Evolutionary conservation across 2,329 filamentous ascomycete species (phyloP), one percentile per base, ranked within the genome.

Genomic region (Xylariaceae sp.): DNA sequence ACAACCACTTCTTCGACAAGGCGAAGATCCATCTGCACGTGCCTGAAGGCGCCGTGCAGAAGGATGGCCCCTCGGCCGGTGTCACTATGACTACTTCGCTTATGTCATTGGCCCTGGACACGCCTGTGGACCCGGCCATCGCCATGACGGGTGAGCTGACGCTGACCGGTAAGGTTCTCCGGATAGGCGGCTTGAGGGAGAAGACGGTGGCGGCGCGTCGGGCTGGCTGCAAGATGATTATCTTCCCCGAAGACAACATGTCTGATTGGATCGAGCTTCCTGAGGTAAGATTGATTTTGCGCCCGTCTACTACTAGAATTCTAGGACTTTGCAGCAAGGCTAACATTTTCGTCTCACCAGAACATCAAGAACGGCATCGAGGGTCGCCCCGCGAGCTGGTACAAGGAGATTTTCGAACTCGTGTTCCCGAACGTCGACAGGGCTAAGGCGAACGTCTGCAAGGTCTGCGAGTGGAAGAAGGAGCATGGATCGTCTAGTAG

Each of bases 141-240:
- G 93, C 95, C 60, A 99, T 99, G 94, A 99, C 94, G 0, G 94
- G 94, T 64, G 94, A 99, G 76, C 80, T 99, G 64, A 99, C 95
- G 1, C 86, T 99, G 55, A 99, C 94, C 1, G 94, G 94, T 57
- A 99, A 99, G 77, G 93, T 99, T 1, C 78, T 99, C 55, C 83
- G 94, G 63, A 99, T 99, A 72, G 94, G 94, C 53, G 94, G 94
- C 0, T 77, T 99, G 67, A 82, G 94, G 51, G 94, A 99, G 78
- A 99, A 99, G 86, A 97, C 94, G 5, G 93, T 99, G 45, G 94
- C 94, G 35, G 95, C 94, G 59, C 84, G 92, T 70, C 82, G 94
- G 64, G 94, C 94, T 18, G 94, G 95, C 57, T 95, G 92, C 69
- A 94, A 88, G 75, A 96, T 86, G 75, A 87, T 99, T 68, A 88